A percentile compares a stretch with the other conserved stretches of the same genome.
phyloP scores from a whole-genome alignment of 345 rosid genomes.

The Geranium rotundifolium region DNA sequence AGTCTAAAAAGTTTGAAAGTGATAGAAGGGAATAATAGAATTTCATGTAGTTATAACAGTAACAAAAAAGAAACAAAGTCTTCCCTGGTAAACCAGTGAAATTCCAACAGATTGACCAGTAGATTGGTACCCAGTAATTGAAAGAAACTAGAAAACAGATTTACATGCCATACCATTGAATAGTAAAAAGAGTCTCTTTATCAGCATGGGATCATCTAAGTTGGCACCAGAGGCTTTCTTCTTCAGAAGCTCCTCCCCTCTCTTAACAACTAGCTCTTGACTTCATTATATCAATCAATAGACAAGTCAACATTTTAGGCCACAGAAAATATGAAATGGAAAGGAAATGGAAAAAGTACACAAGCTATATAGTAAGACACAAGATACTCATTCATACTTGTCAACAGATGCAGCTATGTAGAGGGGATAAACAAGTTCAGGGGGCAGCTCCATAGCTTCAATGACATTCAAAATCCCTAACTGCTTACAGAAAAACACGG shows the following conservation, averaged over 20 bases:
- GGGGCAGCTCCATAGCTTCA: conserved; percentile 59
- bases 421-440: conserved; percentile 72
- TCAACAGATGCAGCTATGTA: conserved; percentile 71
- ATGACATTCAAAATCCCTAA: conserved; percentile 81
- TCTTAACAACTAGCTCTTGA: conserved; percentile 72
- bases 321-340: not conserved
- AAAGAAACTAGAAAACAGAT: too few relatives aligned
- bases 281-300: conserved; percentile 35
- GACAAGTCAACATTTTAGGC: conserved; percentile 8
- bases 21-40: too few relatives aligned
- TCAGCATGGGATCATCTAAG: conserved; percentile 66
- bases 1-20: too few relatives aligned
- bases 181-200: conserved; percentile 52
- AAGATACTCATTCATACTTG: conserved; percentile 27
- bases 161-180: conserved; percentile 52
- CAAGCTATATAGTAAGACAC: not conserved
- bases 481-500: conserved; percentile 28
- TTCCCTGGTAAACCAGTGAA: too few relatives aligned
- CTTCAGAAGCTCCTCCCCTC: conserved; percentile 84
- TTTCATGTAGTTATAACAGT: too few relatives aligned
- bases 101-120: too few relatives aligned
- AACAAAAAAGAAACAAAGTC: too few relatives aligned
- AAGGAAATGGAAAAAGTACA: conserved; percentile 8
- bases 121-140: too few relatives aligned
- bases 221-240: conserved; percentile 60